A percentile compares a stretch with the other conserved stretches of the same genome.
Evolutionary conservation across 2,329 filamentous ascomycete genomes (phyloP).

Genomic region (Scedosporium apiospermum): DNA sequence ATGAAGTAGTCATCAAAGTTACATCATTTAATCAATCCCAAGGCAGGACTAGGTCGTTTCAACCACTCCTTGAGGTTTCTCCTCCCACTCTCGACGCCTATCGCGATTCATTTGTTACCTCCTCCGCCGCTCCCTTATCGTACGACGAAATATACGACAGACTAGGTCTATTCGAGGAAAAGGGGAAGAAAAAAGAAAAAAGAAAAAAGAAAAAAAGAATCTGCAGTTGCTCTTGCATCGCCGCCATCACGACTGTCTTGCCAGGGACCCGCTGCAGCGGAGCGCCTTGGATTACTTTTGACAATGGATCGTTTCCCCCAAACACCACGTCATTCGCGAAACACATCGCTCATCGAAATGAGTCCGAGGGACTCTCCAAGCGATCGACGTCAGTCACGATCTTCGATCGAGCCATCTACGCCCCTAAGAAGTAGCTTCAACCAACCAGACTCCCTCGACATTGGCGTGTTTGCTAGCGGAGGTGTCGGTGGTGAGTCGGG

Average conservation of each 20-base stretch:
- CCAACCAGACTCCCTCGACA: conserved; percentile 36
- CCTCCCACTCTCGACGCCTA: not conserved
- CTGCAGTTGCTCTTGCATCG: no score
- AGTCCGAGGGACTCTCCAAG: conserved; percentile 31
- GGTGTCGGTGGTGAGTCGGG: conserved; percentile 38
- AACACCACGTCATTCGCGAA: conserved; percentile 50
- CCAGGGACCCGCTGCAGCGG: not conserved
- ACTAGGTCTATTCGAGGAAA: no score
- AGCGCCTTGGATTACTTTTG: not conserved
- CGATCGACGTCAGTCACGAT: conserved; percentile 39
- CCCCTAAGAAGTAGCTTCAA: conserved; percentile 39
- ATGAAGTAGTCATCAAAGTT: no score
- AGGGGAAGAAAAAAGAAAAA: no score
- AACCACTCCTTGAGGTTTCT: no score
- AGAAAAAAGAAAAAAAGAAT: no score
- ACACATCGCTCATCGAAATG: conserved; percentile 45
- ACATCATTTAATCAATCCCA: no score
- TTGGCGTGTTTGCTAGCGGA: conserved; percentile 29
- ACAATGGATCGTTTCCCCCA: conserved; percentile 38
- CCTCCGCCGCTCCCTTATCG: no score
- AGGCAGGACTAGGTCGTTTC: no score
- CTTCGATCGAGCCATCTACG: conserved; percentile 40
- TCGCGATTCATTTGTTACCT: not conserved
- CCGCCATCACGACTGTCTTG: not conserved
- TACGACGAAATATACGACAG: no score